Evolutionary conservation across 495 filamentous ascomycete genomes (phyloP), one percentile per base, ranked within the genome.

Genomic region (Thermothielavioides terrestris): DNA sequence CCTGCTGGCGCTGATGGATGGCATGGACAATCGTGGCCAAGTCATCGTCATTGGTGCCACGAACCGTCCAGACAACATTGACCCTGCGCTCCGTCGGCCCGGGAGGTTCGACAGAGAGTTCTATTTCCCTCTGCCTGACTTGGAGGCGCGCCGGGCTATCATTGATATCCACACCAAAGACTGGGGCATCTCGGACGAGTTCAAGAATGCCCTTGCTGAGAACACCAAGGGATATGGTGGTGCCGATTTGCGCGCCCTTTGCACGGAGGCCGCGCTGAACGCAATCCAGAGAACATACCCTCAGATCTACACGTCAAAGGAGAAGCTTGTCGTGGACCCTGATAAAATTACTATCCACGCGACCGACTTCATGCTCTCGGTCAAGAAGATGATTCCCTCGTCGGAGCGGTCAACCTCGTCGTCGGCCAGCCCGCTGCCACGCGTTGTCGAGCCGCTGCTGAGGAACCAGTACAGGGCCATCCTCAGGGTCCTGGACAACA

Each of bases 41-140:
- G 91, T 97, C 41, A 94, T 98, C 54, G 89, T 98, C 27, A 97
- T 98, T 59, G 92, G 92, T 55, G 92, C 92, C 27, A 98, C 92
- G 17, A 98, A 98, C 70, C 86, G 92, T 28, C 92, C 92, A 20
- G 94, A 96, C 69, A 91, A 90, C 36, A 90, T 98, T 43, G 92
- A 98, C 61, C 90, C 91, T 56, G 92, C 92, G 34, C 77, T 98
- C 18, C 84, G 92, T 57, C 83, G 92, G 42, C 94, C 92, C 35
- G 92, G 92, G 11, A 84, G 92, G 41, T 98, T 98, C 61, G 92
- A 98, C 60, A 77, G 92, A 59, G 92, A 98, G 66, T 98, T 98
- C 61, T 96, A 96, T 69, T 98, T 98, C 57, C 88, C 92, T 1
- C 73, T 98, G 25, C 92, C 92, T 0, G 85, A 88, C 62, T 67